These are phyloP conservation scores for Gaeumannomyces tritici DNA, from an alignment of 2,329 filamentous ascomycete species.

Conservation along the genomic window DNA sequence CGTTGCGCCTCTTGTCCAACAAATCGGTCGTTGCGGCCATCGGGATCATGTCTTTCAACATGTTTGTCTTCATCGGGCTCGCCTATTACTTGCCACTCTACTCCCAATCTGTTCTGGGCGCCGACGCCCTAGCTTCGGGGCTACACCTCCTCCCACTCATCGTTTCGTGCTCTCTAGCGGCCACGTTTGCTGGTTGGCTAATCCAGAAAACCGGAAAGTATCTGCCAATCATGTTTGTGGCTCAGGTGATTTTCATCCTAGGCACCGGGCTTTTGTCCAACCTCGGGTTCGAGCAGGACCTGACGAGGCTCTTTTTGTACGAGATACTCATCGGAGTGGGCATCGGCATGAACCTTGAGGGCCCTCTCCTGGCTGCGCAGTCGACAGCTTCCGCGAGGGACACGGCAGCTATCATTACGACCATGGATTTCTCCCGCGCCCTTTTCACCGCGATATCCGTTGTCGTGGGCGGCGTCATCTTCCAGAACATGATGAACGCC, in stretches of 20 bases:
- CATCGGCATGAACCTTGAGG: constrained; percentile 60
- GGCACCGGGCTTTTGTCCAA: constrained; percentile 50
- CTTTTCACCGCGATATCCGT: constrained; percentile 59
- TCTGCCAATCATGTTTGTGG: constrained; percentile 45
- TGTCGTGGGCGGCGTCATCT: constrained; percentile 68
- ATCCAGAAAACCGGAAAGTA: constrained; percentile 1
- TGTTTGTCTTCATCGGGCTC: constrained; percentile 55
- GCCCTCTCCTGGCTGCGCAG: constrained; percentile 59
- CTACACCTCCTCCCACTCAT: constrained; percentile 65
- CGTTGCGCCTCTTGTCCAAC: constrained; percentile 48
- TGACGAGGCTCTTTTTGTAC: constrained; percentile 44
- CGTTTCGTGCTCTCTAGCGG: constrained; percentile 23
- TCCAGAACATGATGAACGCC: constrained; percentile 63
- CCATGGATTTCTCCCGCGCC: constrained; percentile 59
- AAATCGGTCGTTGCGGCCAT: constrained; percentile 48
- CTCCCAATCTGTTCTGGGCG: constrained; percentile 25
- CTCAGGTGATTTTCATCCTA: constrained; percentile 49
- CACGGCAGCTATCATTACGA: constrained; percentile 59
- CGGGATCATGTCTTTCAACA: constrained; percentile 32
- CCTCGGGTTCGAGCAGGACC: constrained; percentile 2
- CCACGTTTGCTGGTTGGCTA: neutral
- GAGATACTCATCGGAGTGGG: constrained; percentile 56
- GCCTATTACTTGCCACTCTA: constrained; percentile 55
- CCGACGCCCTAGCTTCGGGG: constrained; percentile 59
- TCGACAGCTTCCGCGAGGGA: constrained; percentile 51